Percentiles rank a stretch among this genome's conserved stretches.
These are phyloP conservation scores for Cryptococcus sp. DNA, from an alignment of 1,284 basidiomycete genomes.

Conservation along the genomic window DNA sequence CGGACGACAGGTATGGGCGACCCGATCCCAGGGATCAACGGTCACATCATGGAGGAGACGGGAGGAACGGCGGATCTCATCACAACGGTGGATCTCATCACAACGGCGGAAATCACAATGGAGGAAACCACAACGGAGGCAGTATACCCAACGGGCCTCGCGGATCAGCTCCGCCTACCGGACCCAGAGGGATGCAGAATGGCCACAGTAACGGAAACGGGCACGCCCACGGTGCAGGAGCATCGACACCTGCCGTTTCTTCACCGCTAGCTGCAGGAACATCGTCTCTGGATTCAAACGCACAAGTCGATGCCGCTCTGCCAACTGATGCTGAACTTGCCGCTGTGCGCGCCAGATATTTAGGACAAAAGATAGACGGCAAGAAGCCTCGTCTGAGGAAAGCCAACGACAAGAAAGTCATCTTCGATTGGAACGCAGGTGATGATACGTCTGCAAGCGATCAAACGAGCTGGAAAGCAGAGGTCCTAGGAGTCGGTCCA, in stretches of 20 bases:
- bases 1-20: slow-evolving; percentile 17
- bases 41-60: slow-evolving; percentile 5
- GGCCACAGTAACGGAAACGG: slow-evolving; percentile 13
- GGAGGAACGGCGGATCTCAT: slow-evolving; percentile 8
- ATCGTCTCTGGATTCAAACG: slow-evolving; percentile 15
- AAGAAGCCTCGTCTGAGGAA: slow-evolving; percentile 92
- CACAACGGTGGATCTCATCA: neutral
- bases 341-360: slow-evolving; percentile 81
- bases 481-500: slow-evolving; percentile 64
- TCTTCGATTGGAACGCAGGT: slow-evolving; percentile 97
- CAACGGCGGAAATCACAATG: too few species aligned
- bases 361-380: slow-evolving; percentile 68
- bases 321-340: slow-evolving; percentile 69
- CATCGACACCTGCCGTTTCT: slow-evolving; percentile 10
- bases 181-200: slow-evolving; percentile 27
- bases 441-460: slow-evolving; percentile 75
- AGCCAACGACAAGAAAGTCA: slow-evolving; percentile 84
- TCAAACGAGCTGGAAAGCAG: slow-evolving; percentile 26
- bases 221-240: slow-evolving; percentile 6
- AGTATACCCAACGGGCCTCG: slow-evolving; percentile 29
- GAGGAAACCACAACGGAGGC: slow-evolving; percentile 2
- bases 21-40: slow-evolving; percentile 3
- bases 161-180: slow-evolving; percentile 25
- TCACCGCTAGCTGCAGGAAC: slow-evolving; percentile 15
- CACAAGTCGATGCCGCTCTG: slow-evolving; percentile 30